These are phyloP conservation scores for Cyphellophora europaea DNA, from an alignment of 2,329 filamentous ascomycete genomes.

Conservation along the genomic window DNA sequence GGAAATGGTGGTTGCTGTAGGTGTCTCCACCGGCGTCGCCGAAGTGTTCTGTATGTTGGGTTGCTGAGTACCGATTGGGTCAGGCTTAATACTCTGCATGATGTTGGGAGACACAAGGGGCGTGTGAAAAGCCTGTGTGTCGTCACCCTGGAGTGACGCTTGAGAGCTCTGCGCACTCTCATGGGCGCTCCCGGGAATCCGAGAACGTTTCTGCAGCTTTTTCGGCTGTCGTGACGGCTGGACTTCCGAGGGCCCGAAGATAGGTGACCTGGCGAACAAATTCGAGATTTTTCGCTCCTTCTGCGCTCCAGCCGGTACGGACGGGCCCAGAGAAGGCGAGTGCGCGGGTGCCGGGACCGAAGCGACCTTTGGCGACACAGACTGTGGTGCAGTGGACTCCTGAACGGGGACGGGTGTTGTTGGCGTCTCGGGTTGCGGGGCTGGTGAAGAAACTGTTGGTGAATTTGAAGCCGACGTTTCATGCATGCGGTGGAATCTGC, in stretches of 20 bases:
- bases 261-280: constrained; percentile 60
- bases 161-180: constrained; percentile 86
- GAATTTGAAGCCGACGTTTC: constrained; percentile 10
- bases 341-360: background rate
- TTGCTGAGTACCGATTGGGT: constrained; percentile 20
- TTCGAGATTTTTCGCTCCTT: constrained; percentile 58
- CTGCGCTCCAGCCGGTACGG: constrained; percentile 33
- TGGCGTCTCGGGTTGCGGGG: too few species aligned
- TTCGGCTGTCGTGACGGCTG: constrained; percentile 61
- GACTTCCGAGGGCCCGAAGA: constrained; percentile 33
- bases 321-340: background rate
- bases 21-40: constrained; percentile 20
- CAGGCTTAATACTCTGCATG: constrained; percentile 20
- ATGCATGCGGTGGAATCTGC: constrained; percentile 50
- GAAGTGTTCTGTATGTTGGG: constrained; percentile 24
- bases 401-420: too few species aligned
- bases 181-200: constrained; percentile 64
- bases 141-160: constrained; percentile 53
- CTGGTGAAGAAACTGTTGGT: too few species aligned
- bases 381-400: too few species aligned
- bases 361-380: background rate
- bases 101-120: constrained; percentile 22
- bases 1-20: background rate
- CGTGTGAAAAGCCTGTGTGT: constrained; percentile 24
- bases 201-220: constrained; percentile 79